Base-by-base conservation (phyloP, 805 yeast species). In the Schwanniomyces occidentalis region DNA sequence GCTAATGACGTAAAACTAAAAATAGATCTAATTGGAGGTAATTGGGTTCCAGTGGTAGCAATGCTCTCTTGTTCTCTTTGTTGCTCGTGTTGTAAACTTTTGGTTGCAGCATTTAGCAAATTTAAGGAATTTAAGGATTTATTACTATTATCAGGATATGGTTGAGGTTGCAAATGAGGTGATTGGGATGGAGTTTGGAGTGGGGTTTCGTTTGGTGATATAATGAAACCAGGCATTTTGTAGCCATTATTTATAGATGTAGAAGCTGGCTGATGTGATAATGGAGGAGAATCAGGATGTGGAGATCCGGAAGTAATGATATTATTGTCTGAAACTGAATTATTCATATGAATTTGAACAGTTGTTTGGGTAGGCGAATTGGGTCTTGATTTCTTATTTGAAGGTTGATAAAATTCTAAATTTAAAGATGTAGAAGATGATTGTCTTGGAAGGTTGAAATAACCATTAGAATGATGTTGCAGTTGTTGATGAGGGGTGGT, bases 131-230 rank as follows among this genome's bases (percentile, higher is more conserved):
- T 51, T 32, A 50, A 23, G 1, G 30, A 16, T 18, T 27, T 27
- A n/a, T n/a, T n/a, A 6, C 21, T 13, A 4, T 26, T 28, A 9
- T 21, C 38, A n/a, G 26, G 40, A 22, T 28, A 24, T 17, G 37
- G 32, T 37, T 51, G 54, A 3, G 70, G 60, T 26, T 49, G 54
- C 27, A 73, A 45, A 29, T 58, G 71, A n/a, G 78, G 78, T 30
- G 74, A 65, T 36, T 73, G 77, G 18, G 63, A 46, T 9, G 76
- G 76, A 0, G 78, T 73, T 38, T 69, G 72, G 25, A 72, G 44
- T 8, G 78, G 78, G 5, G 78, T 73, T 9, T 70, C 76, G 33
- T 55, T 58, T 29, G 76, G 66, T 12, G 66, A 49, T n/a, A 54
- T 54, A 7, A 59, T 49, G 33, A 61, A 60, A 7, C 52, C 49